phyloP scores from a whole-genome alignment of 148 eudicot genomes.

The Gaultheria prostrata region DNA sequence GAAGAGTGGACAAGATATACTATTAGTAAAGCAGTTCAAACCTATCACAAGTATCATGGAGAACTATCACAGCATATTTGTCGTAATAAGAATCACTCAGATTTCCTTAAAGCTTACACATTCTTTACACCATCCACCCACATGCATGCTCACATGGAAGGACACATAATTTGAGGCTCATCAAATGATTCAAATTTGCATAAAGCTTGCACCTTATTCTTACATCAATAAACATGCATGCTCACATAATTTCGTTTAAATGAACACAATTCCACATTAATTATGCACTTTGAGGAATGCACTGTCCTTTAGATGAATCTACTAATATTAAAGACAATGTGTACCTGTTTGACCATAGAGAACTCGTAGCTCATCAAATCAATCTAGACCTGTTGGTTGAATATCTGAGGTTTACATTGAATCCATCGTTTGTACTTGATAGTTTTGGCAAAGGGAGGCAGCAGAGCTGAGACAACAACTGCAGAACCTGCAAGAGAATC shows the following conservation, averaged over 20 bases:
- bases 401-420: constrained; percentile 7
- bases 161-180: background rate
- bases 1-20: background rate
- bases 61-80: background rate
- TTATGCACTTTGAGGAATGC: background rate
- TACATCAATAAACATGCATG: background rate
- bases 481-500: constrained; percentile 63
- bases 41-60: background rate
- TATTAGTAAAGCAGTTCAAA: background rate
- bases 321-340: background rate
- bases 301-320: background rate
- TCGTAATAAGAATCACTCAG: background rate
- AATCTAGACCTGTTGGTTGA: background rate
- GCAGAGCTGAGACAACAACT: constrained; percentile 59
- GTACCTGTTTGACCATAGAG: background rate
- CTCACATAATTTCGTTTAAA: background rate
- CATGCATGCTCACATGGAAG: background rate
- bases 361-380: background rate
- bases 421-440: constrained; percentile 25
- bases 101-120: background rate
- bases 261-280: background rate
- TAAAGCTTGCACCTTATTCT: background rate
- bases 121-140: background rate
- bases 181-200: background rate
- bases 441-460: constrained; percentile 91